Conservation (phyloP, 441 rosid species). For the Theobroma grandiflorum region DNA sequence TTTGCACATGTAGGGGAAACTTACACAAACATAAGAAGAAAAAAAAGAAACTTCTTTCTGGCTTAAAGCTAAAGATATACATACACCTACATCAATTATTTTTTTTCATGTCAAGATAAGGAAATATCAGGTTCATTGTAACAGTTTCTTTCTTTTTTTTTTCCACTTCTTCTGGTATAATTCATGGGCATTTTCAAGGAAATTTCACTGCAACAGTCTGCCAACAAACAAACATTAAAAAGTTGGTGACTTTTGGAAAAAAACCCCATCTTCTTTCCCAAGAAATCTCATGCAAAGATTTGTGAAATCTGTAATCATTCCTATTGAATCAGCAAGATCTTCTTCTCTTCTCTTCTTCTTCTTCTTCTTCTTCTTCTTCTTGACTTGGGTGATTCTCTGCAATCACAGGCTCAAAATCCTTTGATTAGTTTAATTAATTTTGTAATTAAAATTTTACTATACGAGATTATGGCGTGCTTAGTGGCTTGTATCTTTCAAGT, state of each 20-base stretch:
- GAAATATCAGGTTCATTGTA: neutral
- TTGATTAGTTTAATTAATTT: neutral
- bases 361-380: neutral
- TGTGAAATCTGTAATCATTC: constrained; percentile 13
- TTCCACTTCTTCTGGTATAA: neutral
- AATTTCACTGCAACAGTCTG: constrained; percentile 15
- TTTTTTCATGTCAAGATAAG: neutral
- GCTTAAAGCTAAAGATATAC: constrained; percentile 16
- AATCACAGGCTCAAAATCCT: neutral
- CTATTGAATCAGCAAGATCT: neutral
- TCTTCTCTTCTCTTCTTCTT: too few relatives aligned
- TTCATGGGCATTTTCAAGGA: neutral
- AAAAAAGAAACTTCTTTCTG: neutral
- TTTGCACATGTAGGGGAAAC: neutral
- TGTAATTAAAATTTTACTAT: neutral
- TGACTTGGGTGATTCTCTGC: neutral
- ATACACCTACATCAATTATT: neutral
- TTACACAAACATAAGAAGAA: too few relatives aligned
- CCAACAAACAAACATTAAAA: neutral
- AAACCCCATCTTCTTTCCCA: neutral
- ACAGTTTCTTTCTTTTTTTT: neutral
- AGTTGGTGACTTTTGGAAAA: neutral
- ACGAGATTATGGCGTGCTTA: constrained; percentile 15
- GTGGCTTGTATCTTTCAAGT: neutral
- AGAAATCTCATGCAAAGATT: constrained; percentile 17